These are phyloP conservation scores for Penicillium sp. DNA, from an alignment of 2,329 filamentous ascomycete genomes.

Conservation along the genomic window DNA sequence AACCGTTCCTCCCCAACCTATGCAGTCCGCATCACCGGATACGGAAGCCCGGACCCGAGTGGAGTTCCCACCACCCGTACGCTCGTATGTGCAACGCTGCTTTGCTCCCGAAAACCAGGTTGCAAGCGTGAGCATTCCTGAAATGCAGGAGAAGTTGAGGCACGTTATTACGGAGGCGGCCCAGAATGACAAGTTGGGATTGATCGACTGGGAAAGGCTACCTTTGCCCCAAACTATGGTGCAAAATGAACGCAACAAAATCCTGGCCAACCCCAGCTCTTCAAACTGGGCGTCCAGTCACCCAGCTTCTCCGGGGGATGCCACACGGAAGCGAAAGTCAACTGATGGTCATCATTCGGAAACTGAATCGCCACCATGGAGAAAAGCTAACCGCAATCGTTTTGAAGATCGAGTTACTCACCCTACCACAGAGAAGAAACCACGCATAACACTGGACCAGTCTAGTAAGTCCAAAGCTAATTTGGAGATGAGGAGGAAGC, in stretches of 20 bases:
- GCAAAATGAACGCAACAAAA: constrained; percentile 61
- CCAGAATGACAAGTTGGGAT: constrained; percentile 67
- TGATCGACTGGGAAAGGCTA: constrained; percentile 77
- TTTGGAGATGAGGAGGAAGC: constrained; percentile 83
- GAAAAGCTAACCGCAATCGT: constrained; percentile 62
- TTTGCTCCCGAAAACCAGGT: constrained; percentile 74
- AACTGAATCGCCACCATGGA: constrained; percentile 66
- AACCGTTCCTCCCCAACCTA: constrained; percentile 27
- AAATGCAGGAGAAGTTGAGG: constrained; percentile 83
- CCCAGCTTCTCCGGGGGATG: constrained; percentile 27
- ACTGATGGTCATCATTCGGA: constrained; percentile 57
- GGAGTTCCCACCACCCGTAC: constrained; percentile 78
- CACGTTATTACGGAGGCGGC: constrained; percentile 79
- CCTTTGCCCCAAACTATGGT: constrained; percentile 84
- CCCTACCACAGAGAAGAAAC: constrained; percentile 52
- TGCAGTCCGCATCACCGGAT: constrained; percentile 30
- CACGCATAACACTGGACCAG: constrained; percentile 51
- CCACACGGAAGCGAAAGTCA: constrained; percentile 79
- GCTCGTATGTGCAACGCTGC: constrained; percentile 82
- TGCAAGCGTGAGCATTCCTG: constrained; percentile 58
- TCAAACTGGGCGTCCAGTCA: constrained; percentile 35
- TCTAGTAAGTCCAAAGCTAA: constrained; percentile 87
- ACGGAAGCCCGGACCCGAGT: constrained; percentile 53
- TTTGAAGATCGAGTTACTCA: constrained; percentile 77
- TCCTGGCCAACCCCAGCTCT: constrained; percentile 47